Percentiles rank a stretch among this genome's conserved stretches.
Conservation (phyloP, 2,329 filamentous ascomycete species). For the Cladophialophora chaetospira region DNA sequence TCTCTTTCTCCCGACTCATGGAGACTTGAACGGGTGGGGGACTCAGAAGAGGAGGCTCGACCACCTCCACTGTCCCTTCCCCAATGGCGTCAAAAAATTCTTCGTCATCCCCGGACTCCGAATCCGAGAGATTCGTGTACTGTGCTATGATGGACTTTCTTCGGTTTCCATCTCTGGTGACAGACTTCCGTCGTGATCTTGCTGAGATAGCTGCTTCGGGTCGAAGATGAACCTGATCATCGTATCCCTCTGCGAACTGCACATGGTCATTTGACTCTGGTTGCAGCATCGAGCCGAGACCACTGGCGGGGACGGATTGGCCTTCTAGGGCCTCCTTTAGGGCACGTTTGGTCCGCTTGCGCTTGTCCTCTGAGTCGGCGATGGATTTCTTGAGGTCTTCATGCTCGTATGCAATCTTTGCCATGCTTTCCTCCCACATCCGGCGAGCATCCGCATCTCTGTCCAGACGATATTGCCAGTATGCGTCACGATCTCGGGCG, state of each 20-base stretch:
- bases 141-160: conserved; percentile 69
- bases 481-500: conserved; percentile 88
- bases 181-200: conserved; percentile 25
- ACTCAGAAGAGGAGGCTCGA: conserved; percentile 52
- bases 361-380: conserved; percentile 86
- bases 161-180: conserved; percentile 48
- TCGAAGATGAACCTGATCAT: conserved; percentile 41
- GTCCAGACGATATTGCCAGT: conserved; percentile 94
- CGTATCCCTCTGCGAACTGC: conserved; percentile 40
- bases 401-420: conserved; percentile 90
- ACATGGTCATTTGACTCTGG: conserved; percentile 24
- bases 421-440: conserved; percentile 99
- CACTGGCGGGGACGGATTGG: conserved; percentile 45
- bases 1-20: conserved; percentile 42
- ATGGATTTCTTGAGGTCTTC: conserved; percentile 86
- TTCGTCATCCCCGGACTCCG: conserved; percentile 78
- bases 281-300: conserved; percentile 38
- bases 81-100: conserved; percentile 98
- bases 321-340: conserved; percentile 80
- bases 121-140: conserved; percentile 71
- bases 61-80: conserved; percentile 83
- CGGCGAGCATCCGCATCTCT: conserved; percentile 87
- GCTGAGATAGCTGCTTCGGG: conserved; percentile 37
- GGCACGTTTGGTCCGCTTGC: conserved; percentile 84
- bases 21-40: conserved; percentile 36